Conservation (phyloP, 164 flowering plant genomes). For the Hamamelis virginiana region DNA sequence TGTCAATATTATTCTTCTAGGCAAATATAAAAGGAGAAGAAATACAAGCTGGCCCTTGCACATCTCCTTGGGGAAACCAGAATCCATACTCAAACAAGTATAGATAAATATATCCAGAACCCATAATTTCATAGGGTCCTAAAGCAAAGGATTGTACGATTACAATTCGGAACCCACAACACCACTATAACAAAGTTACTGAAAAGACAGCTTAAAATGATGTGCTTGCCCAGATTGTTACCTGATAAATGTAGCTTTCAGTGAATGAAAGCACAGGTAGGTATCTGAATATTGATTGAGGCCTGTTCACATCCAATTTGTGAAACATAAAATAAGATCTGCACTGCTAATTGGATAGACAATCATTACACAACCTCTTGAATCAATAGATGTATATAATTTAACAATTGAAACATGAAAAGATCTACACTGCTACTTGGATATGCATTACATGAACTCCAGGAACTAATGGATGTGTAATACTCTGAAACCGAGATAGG, state of each 20-base stretch:
- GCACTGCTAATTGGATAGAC: constrained; percentile 52
- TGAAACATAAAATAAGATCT: constrained; percentile 98
- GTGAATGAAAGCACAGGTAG: constrained; percentile 83
- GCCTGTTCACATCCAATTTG: constrained; percentile 64
- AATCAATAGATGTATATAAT: neutral
- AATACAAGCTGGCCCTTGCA: neutral
- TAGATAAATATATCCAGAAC: no score
- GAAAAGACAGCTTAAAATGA: neutral
- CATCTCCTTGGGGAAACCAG: neutral
- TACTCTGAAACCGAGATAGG: neutral
- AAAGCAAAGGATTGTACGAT: neutral
- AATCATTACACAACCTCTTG: constrained; percentile 6
- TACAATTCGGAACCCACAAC: neutral
- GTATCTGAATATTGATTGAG: constrained; percentile 65
- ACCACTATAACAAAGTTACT: neutral
- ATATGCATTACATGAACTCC: constrained; percentile 3
- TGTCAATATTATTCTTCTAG: neutral
- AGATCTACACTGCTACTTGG: constrained; percentile 67
- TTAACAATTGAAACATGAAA: constrained; percentile 65
- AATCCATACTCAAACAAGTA: neutral
- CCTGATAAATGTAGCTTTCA: constrained; percentile 95
- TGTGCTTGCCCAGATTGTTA: constrained; percentile 17
- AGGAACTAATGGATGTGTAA: neutral
- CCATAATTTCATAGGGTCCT: neutral
- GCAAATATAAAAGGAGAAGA: neutral